These are phyloP conservation scores for Mycena epipterygia DNA, from an alignment of 768 basidiomycete species.

Conservation along the genomic window DNA sequence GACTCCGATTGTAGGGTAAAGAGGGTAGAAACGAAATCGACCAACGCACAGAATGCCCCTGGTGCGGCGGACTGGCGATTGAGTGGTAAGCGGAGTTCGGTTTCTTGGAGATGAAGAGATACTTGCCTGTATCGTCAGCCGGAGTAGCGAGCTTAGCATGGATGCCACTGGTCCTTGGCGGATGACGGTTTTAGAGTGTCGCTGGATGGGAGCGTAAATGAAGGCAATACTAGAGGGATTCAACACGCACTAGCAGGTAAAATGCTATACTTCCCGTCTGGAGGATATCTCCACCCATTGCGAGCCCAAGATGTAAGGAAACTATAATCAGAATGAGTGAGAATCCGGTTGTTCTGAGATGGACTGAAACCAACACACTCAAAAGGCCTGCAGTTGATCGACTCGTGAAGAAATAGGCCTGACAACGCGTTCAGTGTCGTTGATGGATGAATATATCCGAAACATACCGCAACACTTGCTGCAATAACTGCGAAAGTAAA, in stretches of 20 bases:
- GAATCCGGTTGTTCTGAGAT: neutral
- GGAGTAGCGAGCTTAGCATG: too few relatives aligned
- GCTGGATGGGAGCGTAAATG: neutral
- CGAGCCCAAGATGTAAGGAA: neutral
- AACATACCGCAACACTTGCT: too few relatives aligned
- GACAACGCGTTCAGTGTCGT: too few relatives aligned
- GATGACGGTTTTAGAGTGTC: neutral
- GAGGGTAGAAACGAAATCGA: neutral
- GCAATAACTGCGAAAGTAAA: too few relatives aligned
- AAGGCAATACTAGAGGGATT: neutral
- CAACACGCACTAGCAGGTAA: neutral
- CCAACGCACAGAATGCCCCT: too few relatives aligned
- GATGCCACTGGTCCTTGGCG: neutral
- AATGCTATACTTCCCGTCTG: constrained; percentile 3
- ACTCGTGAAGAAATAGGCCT: neutral
- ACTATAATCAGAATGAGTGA: neutral
- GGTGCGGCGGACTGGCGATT: constrained; percentile 5
- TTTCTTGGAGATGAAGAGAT: neutral
- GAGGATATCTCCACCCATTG: constrained; percentile 6
- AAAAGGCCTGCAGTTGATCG: neutral
- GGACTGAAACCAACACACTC: neutral
- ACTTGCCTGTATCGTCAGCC: neutral
- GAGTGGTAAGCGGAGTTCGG: neutral
- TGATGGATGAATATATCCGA: too few relatives aligned
- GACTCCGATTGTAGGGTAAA: neutral